phyloP scores from a whole-genome alignment of 768 basidiomycete genomes.

The Sutorius australiensis region DNA sequence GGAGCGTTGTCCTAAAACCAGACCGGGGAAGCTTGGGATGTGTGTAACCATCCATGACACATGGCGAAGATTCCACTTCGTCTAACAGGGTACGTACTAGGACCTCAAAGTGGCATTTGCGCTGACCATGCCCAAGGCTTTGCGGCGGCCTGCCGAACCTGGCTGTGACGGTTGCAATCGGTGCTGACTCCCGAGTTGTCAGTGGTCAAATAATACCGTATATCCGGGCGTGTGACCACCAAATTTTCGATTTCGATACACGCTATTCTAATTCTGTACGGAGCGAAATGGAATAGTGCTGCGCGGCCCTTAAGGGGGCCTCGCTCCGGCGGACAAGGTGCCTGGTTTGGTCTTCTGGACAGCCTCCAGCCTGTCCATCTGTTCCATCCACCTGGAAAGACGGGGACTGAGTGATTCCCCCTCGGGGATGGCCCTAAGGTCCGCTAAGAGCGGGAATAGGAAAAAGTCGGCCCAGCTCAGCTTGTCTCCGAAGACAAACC shows the following conservation, averaged over 20 bases:
- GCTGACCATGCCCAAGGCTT: no score
- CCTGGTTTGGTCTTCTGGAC: conserved; percentile 23
- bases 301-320: conserved; percentile 16
- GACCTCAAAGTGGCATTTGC: no score
- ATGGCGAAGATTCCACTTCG: no score
- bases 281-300: background rate
- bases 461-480: conserved; percentile 34
- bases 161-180: no score
- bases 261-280: background rate
- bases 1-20: no score
- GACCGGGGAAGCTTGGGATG: no score
- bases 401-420: conserved; percentile 23
- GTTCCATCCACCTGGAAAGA: conserved; percentile 22
- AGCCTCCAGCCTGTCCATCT: conserved; percentile 24
- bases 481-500: conserved; percentile 28
- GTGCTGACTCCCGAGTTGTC: no score
- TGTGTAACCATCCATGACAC: no score
- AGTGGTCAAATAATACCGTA: no score
- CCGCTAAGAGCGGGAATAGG: conserved; percentile 31
- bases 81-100: no score
- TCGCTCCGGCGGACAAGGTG: conserved; percentile 25
- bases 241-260: background rate
- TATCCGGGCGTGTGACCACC: no score
- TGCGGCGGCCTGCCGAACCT: no score
- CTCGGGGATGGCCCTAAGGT: conserved; percentile 27